A percentile compares a stretch with the other conserved stretches of the same genome.
Conservation (phyloP, 306 rosid species). For the Mimosa bimucronata region DNA sequence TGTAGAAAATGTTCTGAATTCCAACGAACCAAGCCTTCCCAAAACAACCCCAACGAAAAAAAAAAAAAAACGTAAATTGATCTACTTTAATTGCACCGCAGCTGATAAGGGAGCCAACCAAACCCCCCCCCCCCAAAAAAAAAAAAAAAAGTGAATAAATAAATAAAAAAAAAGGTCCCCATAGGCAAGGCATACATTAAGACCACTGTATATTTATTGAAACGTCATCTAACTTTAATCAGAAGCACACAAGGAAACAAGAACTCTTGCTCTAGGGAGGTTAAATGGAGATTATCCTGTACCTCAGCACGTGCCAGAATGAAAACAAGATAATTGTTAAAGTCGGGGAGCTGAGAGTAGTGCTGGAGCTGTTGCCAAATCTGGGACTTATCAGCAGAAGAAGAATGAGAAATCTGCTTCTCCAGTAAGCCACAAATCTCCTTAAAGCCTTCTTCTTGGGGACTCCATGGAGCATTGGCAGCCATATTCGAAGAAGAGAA, state of each 20-base stretch:
- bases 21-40: neutral
- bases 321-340: slow-evolving; percentile 71
- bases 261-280: too few species aligned
- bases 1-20: neutral
- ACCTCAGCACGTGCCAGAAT: slow-evolving; percentile 77
- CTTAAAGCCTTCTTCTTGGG: slow-evolving; percentile 66
- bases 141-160: too few species aligned
- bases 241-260: neutral
- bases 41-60: neutral
- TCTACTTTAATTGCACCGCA: neutral
- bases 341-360: slow-evolving; percentile 75
- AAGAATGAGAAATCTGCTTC: slow-evolving; percentile 73
- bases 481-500: slow-evolving; percentile 40
- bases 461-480: slow-evolving; percentile 67
- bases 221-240: neutral
- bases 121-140: too few species aligned
- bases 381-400: slow-evolving; percentile 70
- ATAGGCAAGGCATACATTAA: neutral
- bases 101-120: too few species aligned
- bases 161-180: neutral
- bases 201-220: neutral
- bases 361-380: slow-evolving; percentile 78
- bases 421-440: slow-evolving; percentile 71
- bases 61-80: neutral
- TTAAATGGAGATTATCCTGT: slow-evolving; percentile 1